Evolutionary conservation across 2,329 filamentous ascomycete genomes (phyloP), one percentile per base, ranked within the genome.

Genomic region (Aspergillus nomiae): DNA sequence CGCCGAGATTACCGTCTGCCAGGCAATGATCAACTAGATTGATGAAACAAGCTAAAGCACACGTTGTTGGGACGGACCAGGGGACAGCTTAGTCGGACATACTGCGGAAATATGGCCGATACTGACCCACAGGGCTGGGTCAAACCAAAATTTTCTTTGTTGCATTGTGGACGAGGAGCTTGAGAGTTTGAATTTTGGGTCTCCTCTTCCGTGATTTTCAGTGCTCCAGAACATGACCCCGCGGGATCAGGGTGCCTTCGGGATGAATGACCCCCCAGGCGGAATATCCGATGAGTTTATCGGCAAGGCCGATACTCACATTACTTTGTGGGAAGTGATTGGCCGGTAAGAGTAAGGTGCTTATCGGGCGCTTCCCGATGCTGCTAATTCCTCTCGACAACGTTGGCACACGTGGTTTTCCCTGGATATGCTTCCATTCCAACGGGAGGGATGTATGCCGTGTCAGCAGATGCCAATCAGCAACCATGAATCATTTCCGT

Each of bases 51-150:
- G 26, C 48, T 51, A 51, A 32, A 51, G 26, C 14, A 16, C 48
- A 51, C 16, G 48, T 51, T 51, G 48, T 51, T 30, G 26, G 12
- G 48, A 51, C 26, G 26, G 30, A 36, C 32, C 4, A 24, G 32
- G 32, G 51, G 51, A 38, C 14, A 48, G 1, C 45, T n/a, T 32
- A 26, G 51, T 26, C 19, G 24, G 9, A 8, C 43, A 24, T 21
- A 24, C n/a, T 24, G 4, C n/a, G 43, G 24, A 48, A 24, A 48
- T 9, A 38, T 36, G 51, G 28, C 21, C 34, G 51, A 54, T 2
- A n/a, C 6, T 10, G 51, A 9, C 51, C 51, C 51, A 54, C 51
- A 54, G 51, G 32, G 51, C 51, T 54, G 51, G 50, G 50, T 53
- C 50, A 53, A 34, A 4, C 21, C 7, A 10, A 36, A 54, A 36